These are phyloP conservation scores for Boletellus emodensis DNA, from an alignment of 768 basidiomycete species.

Conservation along the genomic window DNA sequence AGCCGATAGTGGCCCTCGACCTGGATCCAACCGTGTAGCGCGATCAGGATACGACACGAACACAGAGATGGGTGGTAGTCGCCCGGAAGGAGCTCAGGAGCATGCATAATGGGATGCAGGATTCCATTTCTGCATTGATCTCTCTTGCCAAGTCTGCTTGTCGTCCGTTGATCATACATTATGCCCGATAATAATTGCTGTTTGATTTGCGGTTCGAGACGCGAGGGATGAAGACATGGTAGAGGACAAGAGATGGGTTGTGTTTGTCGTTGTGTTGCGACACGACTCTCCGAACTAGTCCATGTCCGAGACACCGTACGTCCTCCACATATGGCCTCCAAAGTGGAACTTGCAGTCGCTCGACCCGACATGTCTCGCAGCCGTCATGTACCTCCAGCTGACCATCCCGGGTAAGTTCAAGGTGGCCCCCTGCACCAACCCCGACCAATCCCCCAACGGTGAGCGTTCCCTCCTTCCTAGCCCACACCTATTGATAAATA, in stretches of 20 bases:
- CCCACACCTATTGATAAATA: neutral
- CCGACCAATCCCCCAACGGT: conserved; percentile 74
- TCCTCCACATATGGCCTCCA: conserved; percentile 67
- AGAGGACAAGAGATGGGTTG: neutral
- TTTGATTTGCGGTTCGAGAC: no score
- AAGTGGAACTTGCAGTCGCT: conserved; percentile 62
- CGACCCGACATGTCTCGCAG: conserved; percentile 61
- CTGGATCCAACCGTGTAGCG: no score
- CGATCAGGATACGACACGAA: no score
- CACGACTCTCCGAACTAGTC: neutral
- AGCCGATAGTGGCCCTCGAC: no score
- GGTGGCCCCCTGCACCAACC: conserved; percentile 58
- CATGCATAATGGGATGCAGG: no score
- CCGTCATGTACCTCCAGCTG: conserved; percentile 65
- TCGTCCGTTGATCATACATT: no score
- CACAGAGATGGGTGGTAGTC: no score
- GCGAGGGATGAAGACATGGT: neutral
- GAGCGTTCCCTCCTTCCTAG: conserved; percentile 24
- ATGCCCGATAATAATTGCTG: no score
- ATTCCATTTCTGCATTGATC: no score
- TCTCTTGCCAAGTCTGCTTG: no score
- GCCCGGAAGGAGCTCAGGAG: no score
- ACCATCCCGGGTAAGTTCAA: conserved; percentile 64
- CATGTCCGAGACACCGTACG: conserved; percentile 22
- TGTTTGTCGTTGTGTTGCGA: conserved; percentile 14